Evolutionary conservation across 2,329 filamentous ascomycete genomes (phyloP).

Genomic region (Exserohilum turcica): DNA sequence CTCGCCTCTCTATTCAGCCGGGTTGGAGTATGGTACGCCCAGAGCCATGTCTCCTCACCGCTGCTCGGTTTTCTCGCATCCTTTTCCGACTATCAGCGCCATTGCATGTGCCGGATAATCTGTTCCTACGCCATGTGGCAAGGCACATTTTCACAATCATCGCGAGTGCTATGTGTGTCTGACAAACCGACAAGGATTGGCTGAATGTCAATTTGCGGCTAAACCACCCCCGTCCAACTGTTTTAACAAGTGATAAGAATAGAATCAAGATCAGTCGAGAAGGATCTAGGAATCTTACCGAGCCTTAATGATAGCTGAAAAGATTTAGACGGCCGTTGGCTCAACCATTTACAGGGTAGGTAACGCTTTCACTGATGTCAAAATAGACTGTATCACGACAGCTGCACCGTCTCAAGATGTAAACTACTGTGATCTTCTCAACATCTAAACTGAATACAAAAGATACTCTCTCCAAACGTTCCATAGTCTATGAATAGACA

Average conservation of each 20-base stretch:
- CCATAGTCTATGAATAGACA: background rate
- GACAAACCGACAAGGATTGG: constrained; percentile 16
- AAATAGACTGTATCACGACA: background rate
- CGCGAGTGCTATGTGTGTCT: background rate
- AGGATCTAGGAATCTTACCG: constrained; percentile 11
- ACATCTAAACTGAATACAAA: background rate
- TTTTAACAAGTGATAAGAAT: constrained; percentile 27
- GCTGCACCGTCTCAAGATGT: background rate
- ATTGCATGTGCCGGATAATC: constrained; percentile 12
- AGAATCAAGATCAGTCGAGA: constrained; percentile 15
- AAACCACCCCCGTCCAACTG: constrained; percentile 23
- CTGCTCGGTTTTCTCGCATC: constrained; percentile 3
- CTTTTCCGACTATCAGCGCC: constrained; percentile 5
- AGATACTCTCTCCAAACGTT: background rate
- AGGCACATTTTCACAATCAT: background rate
- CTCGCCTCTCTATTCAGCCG: constrained; percentile 14
- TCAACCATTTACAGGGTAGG: background rate
- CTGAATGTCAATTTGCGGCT: constrained; percentile 33
- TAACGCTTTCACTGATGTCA: background rate
- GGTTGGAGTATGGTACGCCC: constrained; percentile 6
- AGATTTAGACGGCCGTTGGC: background rate
- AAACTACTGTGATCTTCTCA: background rate
- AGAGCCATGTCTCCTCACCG: background rate
- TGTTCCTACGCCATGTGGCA: background rate
- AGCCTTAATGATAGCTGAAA: background rate